phyloP scores from a whole-genome alignment of 306 rosid species.

The Trifolium repens region DNA sequence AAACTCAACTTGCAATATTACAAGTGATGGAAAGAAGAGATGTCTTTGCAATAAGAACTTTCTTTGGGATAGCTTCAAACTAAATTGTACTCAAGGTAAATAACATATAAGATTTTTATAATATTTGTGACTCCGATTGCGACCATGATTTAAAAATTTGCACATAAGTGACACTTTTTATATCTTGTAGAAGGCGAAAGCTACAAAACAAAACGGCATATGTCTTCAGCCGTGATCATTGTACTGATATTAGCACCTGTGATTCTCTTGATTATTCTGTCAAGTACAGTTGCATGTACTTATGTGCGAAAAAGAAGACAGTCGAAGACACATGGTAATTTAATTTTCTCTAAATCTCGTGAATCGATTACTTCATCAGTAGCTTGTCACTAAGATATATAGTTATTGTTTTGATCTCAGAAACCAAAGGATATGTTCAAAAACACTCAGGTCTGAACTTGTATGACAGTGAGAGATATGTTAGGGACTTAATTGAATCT shows the following conservation, averaged over 20 bases:
- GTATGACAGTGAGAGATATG: slow-evolving; percentile 55
- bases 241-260: slow-evolving; percentile 43
- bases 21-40: slow-evolving; percentile 33
- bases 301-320: slow-evolving; percentile 54
- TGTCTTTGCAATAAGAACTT: neutral
- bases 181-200: slow-evolving; percentile 32
- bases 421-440: slow-evolving; percentile 50
- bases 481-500: slow-evolving; percentile 64
- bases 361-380: neutral
- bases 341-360: neutral
- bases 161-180: neutral
- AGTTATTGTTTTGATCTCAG: slow-evolving; percentile 56
- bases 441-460: slow-evolving; percentile 55
- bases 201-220: slow-evolving; percentile 37
- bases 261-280: slow-evolving; percentile 52
- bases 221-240: slow-evolving; percentile 51
- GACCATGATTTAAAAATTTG: no score
- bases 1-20: slow-evolving; percentile 60
- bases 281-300: slow-evolving; percentile 51
- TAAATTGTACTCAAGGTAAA: neutral
- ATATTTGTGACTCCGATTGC: neutral
- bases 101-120: neutral
- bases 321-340: slow-evolving; percentile 58
- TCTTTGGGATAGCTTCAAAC: neutral
- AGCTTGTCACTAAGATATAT: neutral